These are phyloP conservation scores for Kwoniella bestiolae DNA, from an alignment of 768 basidiomycete genomes.

Conservation along the genomic window DNA sequence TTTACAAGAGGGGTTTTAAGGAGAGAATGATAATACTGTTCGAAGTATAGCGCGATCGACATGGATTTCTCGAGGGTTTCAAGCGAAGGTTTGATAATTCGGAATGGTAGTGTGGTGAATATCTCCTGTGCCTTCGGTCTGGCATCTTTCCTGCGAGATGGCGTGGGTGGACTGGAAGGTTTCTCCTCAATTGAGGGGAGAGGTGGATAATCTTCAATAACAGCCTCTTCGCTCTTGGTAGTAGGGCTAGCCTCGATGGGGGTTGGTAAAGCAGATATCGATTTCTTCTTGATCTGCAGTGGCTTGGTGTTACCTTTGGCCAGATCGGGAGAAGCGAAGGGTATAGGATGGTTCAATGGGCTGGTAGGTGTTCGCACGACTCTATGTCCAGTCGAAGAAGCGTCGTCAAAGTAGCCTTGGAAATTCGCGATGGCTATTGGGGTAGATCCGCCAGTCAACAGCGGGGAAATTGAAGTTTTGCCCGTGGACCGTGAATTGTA, in stretches of 20 bases:
- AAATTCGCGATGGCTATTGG: conserved; percentile 42
- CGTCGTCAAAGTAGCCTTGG: conserved; percentile 36
- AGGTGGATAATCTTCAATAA: neutral
- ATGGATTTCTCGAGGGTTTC: conserved; percentile 92
- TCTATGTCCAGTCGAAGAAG: conserved; percentile 12
- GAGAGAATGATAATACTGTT: conserved; percentile 56
- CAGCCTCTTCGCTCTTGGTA: conserved; percentile 2
- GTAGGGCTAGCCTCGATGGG: conserved; percentile 1
- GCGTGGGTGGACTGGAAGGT: conserved; percentile 12
- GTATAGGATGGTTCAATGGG: conserved; percentile 32
- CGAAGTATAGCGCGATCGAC: conserved; percentile 86
- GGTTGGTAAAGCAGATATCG: conserved; percentile 13
- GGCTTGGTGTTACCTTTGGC: conserved; percentile 14
- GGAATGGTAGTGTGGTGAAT: conserved; percentile 35
- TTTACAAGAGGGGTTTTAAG: conserved; percentile 36
- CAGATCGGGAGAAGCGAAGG: conserved; percentile 12
- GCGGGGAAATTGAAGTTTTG: conserved; percentile 19
- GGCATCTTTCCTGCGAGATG: conserved; percentile 4
- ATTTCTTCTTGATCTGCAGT: conserved; percentile 27
- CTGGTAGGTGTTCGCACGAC: neutral
- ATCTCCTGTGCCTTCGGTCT: conserved; percentile 20
- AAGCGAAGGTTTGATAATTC: conserved; percentile 76
- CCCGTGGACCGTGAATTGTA: conserved; percentile 7
- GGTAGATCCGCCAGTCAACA: conserved; percentile 30
- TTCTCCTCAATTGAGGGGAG: neutral